Base-by-base conservation (phyloP, 345 rosid genomes). In the Gossypium raimondii region DNA sequence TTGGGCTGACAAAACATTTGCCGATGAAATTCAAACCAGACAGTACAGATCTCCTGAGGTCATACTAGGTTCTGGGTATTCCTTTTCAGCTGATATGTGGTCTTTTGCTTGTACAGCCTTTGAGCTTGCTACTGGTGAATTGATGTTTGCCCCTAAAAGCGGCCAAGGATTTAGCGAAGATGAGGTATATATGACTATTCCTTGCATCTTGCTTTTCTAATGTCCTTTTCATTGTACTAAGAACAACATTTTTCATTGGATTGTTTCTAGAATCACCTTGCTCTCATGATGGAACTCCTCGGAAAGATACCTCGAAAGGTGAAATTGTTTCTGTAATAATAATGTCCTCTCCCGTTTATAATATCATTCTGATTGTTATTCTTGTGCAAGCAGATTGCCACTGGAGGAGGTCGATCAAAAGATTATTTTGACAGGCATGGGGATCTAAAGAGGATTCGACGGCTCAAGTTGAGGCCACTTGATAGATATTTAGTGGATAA, bases 41-140 rank as follows among this genome's bases (percentile, higher is more conserved):
- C 97, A 96, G 74, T 96, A 96, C 53, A 84, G 99, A 87, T 97
- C 99, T 81, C 99, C 99, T 41, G 98, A 93, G 85, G 97, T 96
- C 12, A 76, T 96, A 67, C 79, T 96, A 38, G 86, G 76, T 70
- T 79, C 97, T 0, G 97, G 98, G 3, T 93, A 92, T 83, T 84
- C 97, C 24, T 93, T 77, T 77, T 84, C 93, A 51, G 97, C 85
- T 73, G 99, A 96, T 80, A 92, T 93, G 92, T 96, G 99, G 99
- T 96, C 99, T 44, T 96, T 96, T 84, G 99, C 90, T 78, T 96
- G 99, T 84, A 93, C 90, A 2, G 97, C 99, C 38, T 93, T 93
- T 44, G 99, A 96, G 86, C 97, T 96, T 74, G 97, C 94, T 43
- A 93, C 99, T 0, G 99, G 99, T 13, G 98, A 93, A 74, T 89